Evolutionary conservation across 192 early-diverging fungal species (phyloP).

Genomic region (Backusella sp.): DNA sequence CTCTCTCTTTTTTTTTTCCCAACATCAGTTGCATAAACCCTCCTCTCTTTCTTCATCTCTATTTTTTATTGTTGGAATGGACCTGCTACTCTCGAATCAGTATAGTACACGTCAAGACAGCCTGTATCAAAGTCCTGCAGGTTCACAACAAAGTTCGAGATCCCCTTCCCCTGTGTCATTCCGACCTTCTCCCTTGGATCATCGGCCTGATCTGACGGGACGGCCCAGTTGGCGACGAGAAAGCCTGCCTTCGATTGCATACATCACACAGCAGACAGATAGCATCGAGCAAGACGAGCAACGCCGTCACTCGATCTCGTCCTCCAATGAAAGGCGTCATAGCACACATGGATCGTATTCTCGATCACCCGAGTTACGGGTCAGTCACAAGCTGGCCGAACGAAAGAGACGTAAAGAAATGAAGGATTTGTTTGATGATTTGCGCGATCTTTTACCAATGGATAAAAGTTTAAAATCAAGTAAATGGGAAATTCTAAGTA

Average conservation of each 20-base stretch:
- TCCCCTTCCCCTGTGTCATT: constrained; percentile 14
- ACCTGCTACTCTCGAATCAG: constrained; percentile 6
- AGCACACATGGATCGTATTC: constrained; percentile 57
- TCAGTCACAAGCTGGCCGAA: constrained; percentile 88
- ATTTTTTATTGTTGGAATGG: neutral
- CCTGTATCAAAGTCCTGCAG: constrained; percentile 1
- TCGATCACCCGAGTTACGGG: constrained; percentile 72
- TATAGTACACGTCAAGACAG: neutral
- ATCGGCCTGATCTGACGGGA: constrained; percentile 40
- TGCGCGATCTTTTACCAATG: constrained; percentile 74
- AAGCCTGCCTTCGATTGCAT: constrained; percentile 43
- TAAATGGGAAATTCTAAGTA: constrained; percentile 90
- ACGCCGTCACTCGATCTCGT: constrained; percentile 28
- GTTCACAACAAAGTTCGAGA: constrained; percentile 12
- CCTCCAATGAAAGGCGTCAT: neutral
- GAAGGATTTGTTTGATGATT: constrained; percentile 88
- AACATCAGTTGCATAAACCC: neutral
- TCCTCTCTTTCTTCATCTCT: neutral
- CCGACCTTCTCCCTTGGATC: constrained; percentile 32
- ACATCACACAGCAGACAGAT: neutral
- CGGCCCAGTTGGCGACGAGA: constrained; percentile 36
- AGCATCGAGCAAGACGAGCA: neutral
- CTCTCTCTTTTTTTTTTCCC: neutral
- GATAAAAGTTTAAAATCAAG: constrained; percentile 79
- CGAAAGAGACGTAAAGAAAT: constrained; percentile 86